These are phyloP conservation scores for Ganoderma lingzhi DNA, from an alignment of 1,284 basidiomycete genomes.

Conservation along the genomic window DNA sequence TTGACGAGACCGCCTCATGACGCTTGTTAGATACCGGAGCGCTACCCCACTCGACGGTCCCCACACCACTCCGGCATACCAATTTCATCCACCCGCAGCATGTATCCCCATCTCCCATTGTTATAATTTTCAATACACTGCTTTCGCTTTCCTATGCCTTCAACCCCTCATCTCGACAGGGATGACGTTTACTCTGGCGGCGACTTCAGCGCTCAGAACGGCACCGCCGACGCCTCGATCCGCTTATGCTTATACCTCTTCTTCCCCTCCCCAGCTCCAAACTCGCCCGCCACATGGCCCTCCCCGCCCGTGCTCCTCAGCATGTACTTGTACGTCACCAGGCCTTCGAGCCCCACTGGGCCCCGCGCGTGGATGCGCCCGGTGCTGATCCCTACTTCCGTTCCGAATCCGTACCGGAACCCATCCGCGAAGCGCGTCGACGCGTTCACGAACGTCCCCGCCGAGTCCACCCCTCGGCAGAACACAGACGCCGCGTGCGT, in stretches of 20 bases:
- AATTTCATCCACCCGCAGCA: slow-evolving; percentile 11
- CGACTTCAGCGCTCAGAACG: slow-evolving; percentile 48
- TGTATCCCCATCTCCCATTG: slow-evolving; percentile 30
- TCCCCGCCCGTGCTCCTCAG: slow-evolving; percentile 74
- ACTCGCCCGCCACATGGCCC: slow-evolving; percentile 87
- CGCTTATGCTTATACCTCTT: slow-evolving; percentile 78
- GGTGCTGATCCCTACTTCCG: slow-evolving; percentile 98
- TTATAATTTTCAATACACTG: slow-evolving; percentile 24
- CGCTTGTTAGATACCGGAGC: slow-evolving; percentile 11
- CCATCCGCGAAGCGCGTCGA: slow-evolving; percentile 97
- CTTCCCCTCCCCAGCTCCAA: slow-evolving; percentile 76
- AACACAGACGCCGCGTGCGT: slow-evolving; percentile 75
- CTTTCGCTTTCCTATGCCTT: slow-evolving; percentile 6
- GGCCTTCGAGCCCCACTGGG: slow-evolving; percentile 94
- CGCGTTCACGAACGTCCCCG: slow-evolving; percentile 95
- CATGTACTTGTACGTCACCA: slow-evolving; percentile 96
- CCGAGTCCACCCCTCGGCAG: slow-evolving; percentile 88
- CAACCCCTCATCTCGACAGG: slow-evolving; percentile 2
- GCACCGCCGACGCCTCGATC: slow-evolving; percentile 56
- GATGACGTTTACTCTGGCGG: not conserved
- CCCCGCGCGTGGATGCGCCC: slow-evolving; percentile 97
- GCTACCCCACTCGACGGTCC: not conserved
- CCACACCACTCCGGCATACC: not conserved
- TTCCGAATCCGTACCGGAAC: slow-evolving; percentile 96
- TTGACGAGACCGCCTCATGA: slow-evolving; percentile 49